Conservation (phyloP, 805 yeast genomes). For the Lipomyces yamanashiensis region DNA sequence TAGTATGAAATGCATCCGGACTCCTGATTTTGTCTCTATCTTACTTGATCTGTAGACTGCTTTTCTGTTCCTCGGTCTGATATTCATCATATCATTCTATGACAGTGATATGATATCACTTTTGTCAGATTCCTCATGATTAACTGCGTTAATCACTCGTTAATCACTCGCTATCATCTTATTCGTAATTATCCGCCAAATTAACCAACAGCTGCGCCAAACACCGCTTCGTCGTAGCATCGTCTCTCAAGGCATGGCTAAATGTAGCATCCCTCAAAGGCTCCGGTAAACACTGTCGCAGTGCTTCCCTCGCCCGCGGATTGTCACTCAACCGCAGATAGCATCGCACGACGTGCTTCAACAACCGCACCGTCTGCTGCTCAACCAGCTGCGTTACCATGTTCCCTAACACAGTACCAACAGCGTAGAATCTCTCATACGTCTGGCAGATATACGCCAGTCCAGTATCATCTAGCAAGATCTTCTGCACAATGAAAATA, state of each 20-base stretch:
- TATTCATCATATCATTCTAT: too few relatives aligned
- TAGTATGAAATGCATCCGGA: too few relatives aligned
- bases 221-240: slow-evolving; percentile 84
- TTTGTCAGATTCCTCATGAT: too few relatives aligned
- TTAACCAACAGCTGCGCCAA: slow-evolving; percentile 79
- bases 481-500: slow-evolving; percentile 91
- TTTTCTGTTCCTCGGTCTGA: too few relatives aligned
- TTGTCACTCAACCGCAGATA: slow-evolving; percentile 89
- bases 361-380: slow-evolving; percentile 77
- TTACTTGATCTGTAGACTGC: too few relatives aligned
- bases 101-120: too few relatives aligned
- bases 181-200: slow-evolving; percentile 51
- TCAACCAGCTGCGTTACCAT: slow-evolving; percentile 87
- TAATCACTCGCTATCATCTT: background rate
- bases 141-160: too few relatives aligned
- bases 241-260: slow-evolving; percentile 77
- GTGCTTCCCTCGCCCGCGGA: slow-evolving; percentile 84
- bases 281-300: slow-evolving; percentile 82
- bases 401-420: slow-evolving; percentile 78
- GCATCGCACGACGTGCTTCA: slow-evolving; percentile 93
- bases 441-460: slow-evolving; percentile 92
- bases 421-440: slow-evolving; percentile 91
- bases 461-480: slow-evolving; percentile 88
- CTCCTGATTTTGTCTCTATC: too few relatives aligned
- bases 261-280: slow-evolving; percentile 88